A percentile compares a stretch with the other conserved stretches of the same genome.
Evolutionary conservation across 108 stramenopile species (phyloP).

Genomic region (Nannochloropsis salina): DNA sequence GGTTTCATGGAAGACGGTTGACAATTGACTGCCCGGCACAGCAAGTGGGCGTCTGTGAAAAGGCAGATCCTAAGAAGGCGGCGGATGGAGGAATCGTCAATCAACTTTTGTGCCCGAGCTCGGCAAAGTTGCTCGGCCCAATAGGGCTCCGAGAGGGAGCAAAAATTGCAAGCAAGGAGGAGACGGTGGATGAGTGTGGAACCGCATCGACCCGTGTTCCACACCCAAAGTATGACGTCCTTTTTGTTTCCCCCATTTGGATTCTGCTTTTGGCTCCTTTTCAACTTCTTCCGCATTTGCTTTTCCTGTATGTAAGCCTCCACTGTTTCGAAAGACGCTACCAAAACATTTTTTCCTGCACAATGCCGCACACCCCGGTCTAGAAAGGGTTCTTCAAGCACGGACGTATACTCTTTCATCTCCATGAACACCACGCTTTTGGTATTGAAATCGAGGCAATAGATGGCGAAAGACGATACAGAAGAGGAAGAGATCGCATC

Average conservation of each 20-base stretch:
- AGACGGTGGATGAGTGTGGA: not conserved
- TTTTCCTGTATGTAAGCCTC: not conserved
- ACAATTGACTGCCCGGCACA: not conserved
- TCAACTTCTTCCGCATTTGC: not conserved
- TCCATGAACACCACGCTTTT: constrained; percentile 18
- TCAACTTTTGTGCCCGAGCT: not conserved
- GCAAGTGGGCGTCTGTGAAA: not conserved
- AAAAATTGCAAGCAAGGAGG: not conserved
- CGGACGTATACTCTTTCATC: not conserved
- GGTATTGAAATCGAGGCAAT: not conserved
- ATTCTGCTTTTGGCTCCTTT: not conserved
- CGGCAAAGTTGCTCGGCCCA: not conserved
- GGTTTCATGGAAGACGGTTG: not conserved
- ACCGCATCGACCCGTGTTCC: not conserved
- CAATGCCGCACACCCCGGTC: constrained; percentile 5
- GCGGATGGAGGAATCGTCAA: not conserved
- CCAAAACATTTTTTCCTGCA: not conserved
- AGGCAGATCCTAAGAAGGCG: not conserved
- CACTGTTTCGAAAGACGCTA: constrained; percentile 4
- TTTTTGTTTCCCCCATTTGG: not conserved
- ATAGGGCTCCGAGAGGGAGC: constrained; percentile 19
- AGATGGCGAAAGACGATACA: not conserved
- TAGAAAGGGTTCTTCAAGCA: not conserved
- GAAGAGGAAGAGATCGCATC: not conserved
- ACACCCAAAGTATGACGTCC: not conserved